Evolutionary conservation across 805 yeast species (phyloP).

Genomic region (Cyberlindnera saturnus): DNA sequence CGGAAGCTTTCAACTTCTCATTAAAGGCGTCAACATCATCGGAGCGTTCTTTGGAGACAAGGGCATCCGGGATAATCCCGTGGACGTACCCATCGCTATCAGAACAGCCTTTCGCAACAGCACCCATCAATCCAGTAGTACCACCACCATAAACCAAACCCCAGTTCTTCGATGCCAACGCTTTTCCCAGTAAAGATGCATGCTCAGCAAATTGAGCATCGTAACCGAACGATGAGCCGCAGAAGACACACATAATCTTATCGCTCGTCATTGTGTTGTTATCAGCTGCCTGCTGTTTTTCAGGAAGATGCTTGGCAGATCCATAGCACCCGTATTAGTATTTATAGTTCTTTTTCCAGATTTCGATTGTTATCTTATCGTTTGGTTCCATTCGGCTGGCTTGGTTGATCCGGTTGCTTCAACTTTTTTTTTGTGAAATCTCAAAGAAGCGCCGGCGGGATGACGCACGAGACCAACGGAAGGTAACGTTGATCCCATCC

Average conservation of each 20-base stretch:
- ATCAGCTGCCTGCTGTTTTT: too few species aligned
- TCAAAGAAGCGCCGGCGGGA: too few species aligned
- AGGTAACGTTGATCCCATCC: too few species aligned
- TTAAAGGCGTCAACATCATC: slow-evolving; percentile 36
- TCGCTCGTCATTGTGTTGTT: not conserved
- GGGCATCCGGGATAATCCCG: slow-evolving; percentile 82
- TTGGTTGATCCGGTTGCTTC: too few species aligned
- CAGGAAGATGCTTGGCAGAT: too few species aligned
- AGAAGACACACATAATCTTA: slow-evolving; percentile 67
- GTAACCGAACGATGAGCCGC: slow-evolving; percentile 77
- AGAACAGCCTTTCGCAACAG: slow-evolving; percentile 53
- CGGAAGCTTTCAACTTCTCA: slow-evolving; percentile 41
- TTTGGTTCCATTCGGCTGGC: too few species aligned
- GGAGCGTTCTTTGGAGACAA: slow-evolving; percentile 64
- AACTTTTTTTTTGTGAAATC: too few species aligned
- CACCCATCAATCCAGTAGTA: slow-evolving; percentile 78
- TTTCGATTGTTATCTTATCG: too few species aligned
- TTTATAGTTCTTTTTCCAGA: too few species aligned
- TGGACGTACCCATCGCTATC: slow-evolving; percentile 61
- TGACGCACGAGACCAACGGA: too few species aligned
- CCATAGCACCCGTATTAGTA: too few species aligned
- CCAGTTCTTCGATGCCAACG: slow-evolving; percentile 54
- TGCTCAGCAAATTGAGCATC: slow-evolving; percentile 40
- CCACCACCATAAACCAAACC: slow-evolving; percentile 90
- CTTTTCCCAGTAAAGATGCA: slow-evolving; percentile 54